These are phyloP conservation scores for Alnus glutinosa DNA, from an alignment of 306 rosid genomes.

Conservation along the genomic window DNA sequence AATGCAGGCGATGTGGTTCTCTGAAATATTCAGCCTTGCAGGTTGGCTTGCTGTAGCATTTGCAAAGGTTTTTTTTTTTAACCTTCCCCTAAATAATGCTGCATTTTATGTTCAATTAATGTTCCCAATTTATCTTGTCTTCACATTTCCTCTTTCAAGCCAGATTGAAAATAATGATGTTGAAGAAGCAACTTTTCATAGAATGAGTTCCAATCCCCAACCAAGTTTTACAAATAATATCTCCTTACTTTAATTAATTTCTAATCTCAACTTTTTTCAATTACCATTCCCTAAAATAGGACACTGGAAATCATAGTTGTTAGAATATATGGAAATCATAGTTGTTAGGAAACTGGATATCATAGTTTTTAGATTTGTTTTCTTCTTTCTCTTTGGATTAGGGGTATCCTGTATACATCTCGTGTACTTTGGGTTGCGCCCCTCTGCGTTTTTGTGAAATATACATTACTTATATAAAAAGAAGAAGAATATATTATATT, in stretches of 20 bases:
- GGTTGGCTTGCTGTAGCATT: constrained; percentile 72
- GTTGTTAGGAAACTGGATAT: too few relatives aligned
- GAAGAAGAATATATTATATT: too few relatives aligned
- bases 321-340: too few relatives aligned
- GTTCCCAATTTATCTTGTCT: neutral
- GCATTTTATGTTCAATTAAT: neutral
- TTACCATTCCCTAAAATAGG: neutral
- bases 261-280: too few relatives aligned
- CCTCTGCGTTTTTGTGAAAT: too few relatives aligned
- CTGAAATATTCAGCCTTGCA: constrained; percentile 64
- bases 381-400: too few relatives aligned
- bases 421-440: too few relatives aligned
- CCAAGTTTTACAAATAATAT: neutral
- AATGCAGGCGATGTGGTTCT: constrained; percentile 72
- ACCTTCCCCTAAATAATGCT: neutral
- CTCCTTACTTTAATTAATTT: too few relatives aligned
- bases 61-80: constrained; percentile 44
- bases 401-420: too few relatives aligned
- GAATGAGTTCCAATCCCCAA: neutral
- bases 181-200: neutral
- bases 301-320: neutral
- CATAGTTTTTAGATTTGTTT: too few relatives aligned
- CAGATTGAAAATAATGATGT: neutral
- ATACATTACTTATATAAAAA: too few relatives aligned
- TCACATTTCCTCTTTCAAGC: neutral